phyloP scores from a whole-genome alignment of 495 filamentous ascomycete species.

The Aspergillus incahuasiensis region DNA sequence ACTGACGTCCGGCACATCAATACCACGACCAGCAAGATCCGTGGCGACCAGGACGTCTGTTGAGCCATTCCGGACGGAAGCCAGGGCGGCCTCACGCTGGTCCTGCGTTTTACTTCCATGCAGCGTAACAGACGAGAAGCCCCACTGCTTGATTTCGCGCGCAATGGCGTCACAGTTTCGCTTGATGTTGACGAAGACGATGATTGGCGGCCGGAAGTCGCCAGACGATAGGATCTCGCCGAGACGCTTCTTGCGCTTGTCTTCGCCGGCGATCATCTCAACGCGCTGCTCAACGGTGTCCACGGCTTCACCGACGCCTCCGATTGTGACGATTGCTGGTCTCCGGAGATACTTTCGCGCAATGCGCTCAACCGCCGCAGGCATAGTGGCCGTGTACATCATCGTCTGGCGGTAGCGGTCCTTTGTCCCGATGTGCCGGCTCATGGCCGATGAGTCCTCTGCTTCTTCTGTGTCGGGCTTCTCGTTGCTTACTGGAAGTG shows the following conservation, averaged over 20 bases:
- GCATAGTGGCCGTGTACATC: slow-evolving; percentile 99
- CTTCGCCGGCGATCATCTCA: slow-evolving; percentile 87
- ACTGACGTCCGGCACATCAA: slow-evolving; percentile 91
- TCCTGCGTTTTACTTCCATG: slow-evolving; percentile 97
- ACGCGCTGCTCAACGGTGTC: slow-evolving; percentile 98
- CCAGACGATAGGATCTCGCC: slow-evolving; percentile 81
- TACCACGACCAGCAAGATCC: slow-evolving; percentile 94
- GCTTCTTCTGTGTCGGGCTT: slow-evolving; percentile 96
- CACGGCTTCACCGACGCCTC: slow-evolving; percentile 93
- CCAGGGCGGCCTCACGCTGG: slow-evolving; percentile 90
- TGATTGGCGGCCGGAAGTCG: slow-evolving; percentile 89
- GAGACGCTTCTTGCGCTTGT: slow-evolving; percentile 95
- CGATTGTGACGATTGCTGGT: slow-evolving; percentile 92
- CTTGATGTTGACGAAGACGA: slow-evolving; percentile 99
- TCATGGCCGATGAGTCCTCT: slow-evolving; percentile 82
- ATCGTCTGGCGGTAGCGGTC: slow-evolving; percentile 96
- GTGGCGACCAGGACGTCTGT: slow-evolving; percentile 94
- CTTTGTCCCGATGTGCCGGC: slow-evolving; percentile 71
- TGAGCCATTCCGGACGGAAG: slow-evolving; percentile 72
- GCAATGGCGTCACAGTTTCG: slow-evolving; percentile 97
- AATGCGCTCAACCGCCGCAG: slow-evolving; percentile 86
- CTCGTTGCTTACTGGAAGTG: slow-evolving; percentile 91
- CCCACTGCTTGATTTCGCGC: slow-evolving; percentile 91
- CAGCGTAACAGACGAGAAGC: slow-evolving; percentile 84
- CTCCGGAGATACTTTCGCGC: slow-evolving; percentile 92